Percentiles rank a stretch among this genome's conserved stretches.
Conservation (phyloP, 1,284 basidiomycete species). For the Cryptococcus sp. region DNA sequence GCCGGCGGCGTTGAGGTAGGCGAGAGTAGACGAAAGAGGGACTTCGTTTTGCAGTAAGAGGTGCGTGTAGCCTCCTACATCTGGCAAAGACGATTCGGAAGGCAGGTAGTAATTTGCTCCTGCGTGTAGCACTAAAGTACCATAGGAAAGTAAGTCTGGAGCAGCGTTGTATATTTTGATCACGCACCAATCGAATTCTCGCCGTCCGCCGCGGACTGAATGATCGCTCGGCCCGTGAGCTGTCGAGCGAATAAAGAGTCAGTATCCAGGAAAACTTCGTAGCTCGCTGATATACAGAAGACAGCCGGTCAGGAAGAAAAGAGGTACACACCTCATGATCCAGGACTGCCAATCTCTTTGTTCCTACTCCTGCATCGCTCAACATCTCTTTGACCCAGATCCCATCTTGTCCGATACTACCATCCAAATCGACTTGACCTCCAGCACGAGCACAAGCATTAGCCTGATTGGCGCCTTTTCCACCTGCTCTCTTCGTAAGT, state of each 20-base stretch:
- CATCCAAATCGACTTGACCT: constrained; percentile 50
- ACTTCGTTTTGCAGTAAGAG: constrained; percentile 63
- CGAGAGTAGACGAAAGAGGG: constrained; percentile 54
- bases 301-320: background rate
- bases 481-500: constrained; percentile 52
- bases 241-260: constrained; percentile 4
- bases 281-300: no score
- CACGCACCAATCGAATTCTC: constrained; percentile 55
- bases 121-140: constrained; percentile 52
- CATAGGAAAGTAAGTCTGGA: background rate
- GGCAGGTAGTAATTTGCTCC: constrained; percentile 48
- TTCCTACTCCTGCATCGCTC: constrained; percentile 44
- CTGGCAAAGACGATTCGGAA: constrained; percentile 19
- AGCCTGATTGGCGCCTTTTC: constrained; percentile 58
- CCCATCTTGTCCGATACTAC: constrained; percentile 50
- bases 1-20: constrained; percentile 49
- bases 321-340: constrained; percentile 36
- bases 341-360: constrained; percentile 30
- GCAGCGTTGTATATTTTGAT: background rate
- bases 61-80: constrained; percentile 48
- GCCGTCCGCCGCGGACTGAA: constrained; percentile 53
- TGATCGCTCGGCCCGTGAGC: constrained; percentile 56
- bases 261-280: background rate
- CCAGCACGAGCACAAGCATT: constrained; percentile 53
- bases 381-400: constrained; percentile 47